Evolutionary conservation across 2,329 filamentous ascomycete species (phyloP).

Genomic region (Pleurostoma richardsiae): DNA sequence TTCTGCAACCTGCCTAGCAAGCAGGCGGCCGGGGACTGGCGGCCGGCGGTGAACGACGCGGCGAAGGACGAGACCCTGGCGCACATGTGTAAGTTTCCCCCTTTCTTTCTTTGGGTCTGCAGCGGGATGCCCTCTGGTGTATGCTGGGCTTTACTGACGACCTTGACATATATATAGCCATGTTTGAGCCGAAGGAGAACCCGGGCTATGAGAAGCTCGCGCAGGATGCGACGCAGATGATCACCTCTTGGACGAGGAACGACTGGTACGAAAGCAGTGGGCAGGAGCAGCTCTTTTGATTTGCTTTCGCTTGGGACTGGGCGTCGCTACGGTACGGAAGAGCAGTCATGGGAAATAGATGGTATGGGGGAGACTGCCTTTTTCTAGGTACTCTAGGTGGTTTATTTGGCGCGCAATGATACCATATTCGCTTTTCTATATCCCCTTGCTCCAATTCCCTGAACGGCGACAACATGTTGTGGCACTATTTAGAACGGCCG

Average conservation of each 20-base stretch:
- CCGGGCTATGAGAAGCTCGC: constrained; percentile 65
- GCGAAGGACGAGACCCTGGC: constrained; percentile 74
- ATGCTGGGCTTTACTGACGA: too few species aligned
- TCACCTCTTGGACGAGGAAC: constrained; percentile 60
- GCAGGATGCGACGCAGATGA: constrained; percentile 59
- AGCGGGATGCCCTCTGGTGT: not conserved
- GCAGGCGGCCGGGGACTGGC: constrained; percentile 52
- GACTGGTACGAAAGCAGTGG: constrained; percentile 61
- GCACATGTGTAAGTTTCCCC: constrained; percentile 59
- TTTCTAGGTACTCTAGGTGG: constrained; percentile 18
- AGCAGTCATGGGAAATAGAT: too few species aligned
- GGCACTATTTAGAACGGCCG: too few species aligned
- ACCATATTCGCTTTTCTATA: too few species aligned
- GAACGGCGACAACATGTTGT: too few species aligned
- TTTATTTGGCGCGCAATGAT: too few species aligned
- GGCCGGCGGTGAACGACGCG: constrained; percentile 70
- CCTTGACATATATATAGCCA: constrained; percentile 32
- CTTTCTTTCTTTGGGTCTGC: not conserved
- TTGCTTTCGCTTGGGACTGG: too few species aligned
- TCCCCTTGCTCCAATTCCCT: too few species aligned
- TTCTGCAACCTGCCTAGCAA: constrained; percentile 79
- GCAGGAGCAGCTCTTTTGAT: constrained; percentile 18
- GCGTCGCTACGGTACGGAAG: too few species aligned
- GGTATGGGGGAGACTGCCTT: constrained; percentile 13
- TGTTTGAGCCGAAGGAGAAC: constrained; percentile 71